A percentile compares a stretch with the other conserved stretches of the same genome.
These are phyloP conservation scores for Aspergillus avenaceus DNA, from an alignment of 495 filamentous ascomycete species.

Conservation along the genomic window DNA sequence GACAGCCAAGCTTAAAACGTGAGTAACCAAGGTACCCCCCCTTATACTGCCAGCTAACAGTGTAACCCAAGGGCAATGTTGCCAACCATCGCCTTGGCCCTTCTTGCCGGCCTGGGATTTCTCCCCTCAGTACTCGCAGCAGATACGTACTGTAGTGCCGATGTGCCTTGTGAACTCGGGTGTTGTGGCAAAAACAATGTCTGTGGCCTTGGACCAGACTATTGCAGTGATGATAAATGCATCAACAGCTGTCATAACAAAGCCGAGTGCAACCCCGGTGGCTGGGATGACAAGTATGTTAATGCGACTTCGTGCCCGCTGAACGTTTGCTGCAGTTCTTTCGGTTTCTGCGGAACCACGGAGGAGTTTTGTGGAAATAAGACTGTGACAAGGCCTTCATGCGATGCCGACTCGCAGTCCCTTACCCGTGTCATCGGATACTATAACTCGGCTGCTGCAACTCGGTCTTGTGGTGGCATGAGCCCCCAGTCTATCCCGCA, in stretches of 20 bases:
- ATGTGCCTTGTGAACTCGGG: too few species aligned
- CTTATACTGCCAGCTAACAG: too few species aligned
- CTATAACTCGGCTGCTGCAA: neutral
- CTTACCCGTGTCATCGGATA: conserved; percentile 6
- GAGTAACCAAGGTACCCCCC: too few species aligned
- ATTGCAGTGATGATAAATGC: neutral
- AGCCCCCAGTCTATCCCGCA: conserved; percentile 1
- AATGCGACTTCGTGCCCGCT: conserved; percentile 3
- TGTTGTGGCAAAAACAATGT: too few species aligned
- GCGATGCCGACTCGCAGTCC: too few species aligned
- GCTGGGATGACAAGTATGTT: neutral
- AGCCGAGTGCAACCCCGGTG: conserved; percentile 8
- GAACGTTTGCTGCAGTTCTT: conserved; percentile 6
- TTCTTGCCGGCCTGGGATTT: too few species aligned
- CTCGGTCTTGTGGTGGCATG: neutral
- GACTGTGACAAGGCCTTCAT: too few species aligned
- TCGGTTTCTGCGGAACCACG: conserved; percentile 7
- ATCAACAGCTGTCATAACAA: conserved; percentile 6
- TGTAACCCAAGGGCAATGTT: too few species aligned
- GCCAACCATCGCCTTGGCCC: too few species aligned
- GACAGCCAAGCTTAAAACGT: too few species aligned
- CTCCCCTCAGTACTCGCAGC: too few species aligned
- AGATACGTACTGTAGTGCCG: too few species aligned
- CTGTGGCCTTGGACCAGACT: neutral
- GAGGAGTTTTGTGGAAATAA: conserved; percentile 3